These are phyloP conservation scores for Daldinia sp. DNA, from an alignment of 2,329 filamentous ascomycete genomes.

Conservation along the genomic window DNA sequence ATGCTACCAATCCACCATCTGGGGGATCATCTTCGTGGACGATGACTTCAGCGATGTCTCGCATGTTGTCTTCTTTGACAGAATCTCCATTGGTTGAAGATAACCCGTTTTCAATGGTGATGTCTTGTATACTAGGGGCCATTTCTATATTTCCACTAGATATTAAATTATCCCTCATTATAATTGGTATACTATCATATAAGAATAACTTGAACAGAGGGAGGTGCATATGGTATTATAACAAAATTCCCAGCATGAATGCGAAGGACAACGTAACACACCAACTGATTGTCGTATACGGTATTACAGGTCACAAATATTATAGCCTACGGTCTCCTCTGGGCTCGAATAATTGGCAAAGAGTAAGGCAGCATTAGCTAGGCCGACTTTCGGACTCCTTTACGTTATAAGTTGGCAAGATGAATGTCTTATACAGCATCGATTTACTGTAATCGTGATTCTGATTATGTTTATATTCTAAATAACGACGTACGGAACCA, in stretches of 20 bases:
- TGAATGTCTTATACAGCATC: not conserved
- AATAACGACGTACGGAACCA: too few species aligned
- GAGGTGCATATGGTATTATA: too few species aligned
- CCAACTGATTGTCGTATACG: not conserved
- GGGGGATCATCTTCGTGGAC: conserved; percentile 25
- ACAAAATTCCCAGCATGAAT: too few species aligned
- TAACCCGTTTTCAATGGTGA: conserved; percentile 3
- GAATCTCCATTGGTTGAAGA: not conserved
- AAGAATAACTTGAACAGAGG: not conserved
- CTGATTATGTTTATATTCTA: too few species aligned
- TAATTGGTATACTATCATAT: not conserved
- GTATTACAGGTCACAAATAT: not conserved
- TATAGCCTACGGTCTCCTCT: not conserved
- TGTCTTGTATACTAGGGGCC: not conserved
- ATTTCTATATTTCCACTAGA: conserved; percentile 6
- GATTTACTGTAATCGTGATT: not conserved
- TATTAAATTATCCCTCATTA: not conserved
- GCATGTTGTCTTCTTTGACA: conserved; percentile 6
- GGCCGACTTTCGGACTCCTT: not conserved
- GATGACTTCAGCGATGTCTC: not conserved
- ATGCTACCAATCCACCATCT: conserved; percentile 48
- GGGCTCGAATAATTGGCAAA: not conserved
- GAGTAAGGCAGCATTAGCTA: not conserved
- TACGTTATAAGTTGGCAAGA: not conserved
- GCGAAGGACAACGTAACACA: too few species aligned